Conservation (phyloP, 495 filamentous ascomycete genomes). For the Xylaria longipes region DNA sequence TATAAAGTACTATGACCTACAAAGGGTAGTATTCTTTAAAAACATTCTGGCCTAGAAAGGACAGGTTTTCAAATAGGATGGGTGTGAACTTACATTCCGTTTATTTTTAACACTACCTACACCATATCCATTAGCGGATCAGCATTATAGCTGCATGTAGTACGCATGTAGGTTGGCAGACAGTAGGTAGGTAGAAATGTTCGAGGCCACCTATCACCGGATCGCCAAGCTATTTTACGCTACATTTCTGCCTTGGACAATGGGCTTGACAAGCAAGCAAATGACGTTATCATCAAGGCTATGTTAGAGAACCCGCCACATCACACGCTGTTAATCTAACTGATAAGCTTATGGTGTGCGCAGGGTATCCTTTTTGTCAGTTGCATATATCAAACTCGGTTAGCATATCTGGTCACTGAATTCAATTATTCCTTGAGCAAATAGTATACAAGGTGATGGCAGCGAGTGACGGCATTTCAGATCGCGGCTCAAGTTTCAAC, state of each 20-base stretch:
- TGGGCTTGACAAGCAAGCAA: neutral
- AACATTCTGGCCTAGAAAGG: neutral
- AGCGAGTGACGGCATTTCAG: neutral
- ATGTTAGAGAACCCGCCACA: neutral
- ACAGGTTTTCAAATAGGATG: neutral
- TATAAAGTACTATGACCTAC: neutral
- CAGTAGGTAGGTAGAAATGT: neutral
- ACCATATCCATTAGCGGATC: neutral
- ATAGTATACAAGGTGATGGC: neutral
- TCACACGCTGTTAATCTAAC: neutral
- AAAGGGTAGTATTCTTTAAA: neutral
- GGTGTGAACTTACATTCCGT: neutral
- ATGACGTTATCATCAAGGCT: slow-evolving; percentile 8
- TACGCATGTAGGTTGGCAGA: neutral
- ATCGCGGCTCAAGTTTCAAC: neutral
- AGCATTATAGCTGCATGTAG: neutral
- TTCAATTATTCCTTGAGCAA: neutral
- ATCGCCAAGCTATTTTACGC: neutral
- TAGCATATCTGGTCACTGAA: neutral
- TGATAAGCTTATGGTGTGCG: slow-evolving; percentile 1
- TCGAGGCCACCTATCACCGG: neutral
- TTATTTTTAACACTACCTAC: neutral
- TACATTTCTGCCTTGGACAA: slow-evolving; percentile 7
- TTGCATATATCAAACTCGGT: neutral
- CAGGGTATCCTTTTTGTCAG: neutral